phyloP scores from a whole-genome alignment of 495 filamentous ascomycete genomes.

The Hypomontagnella submonticulosa region DNA sequence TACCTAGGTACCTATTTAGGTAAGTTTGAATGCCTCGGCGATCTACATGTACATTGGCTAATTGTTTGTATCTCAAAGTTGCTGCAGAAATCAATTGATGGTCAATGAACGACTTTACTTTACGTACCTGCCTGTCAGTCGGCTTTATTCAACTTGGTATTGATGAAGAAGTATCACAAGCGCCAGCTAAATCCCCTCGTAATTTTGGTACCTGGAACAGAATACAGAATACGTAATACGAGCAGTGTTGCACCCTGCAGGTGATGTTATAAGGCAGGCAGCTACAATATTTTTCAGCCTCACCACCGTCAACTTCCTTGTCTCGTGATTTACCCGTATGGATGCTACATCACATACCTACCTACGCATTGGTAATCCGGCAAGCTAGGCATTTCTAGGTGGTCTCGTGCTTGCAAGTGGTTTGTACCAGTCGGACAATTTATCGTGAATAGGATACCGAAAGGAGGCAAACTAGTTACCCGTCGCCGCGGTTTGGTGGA shows the following conservation, averaged over 20 bases:
- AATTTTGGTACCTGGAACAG: background rate
- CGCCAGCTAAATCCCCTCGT: constrained; percentile 4
- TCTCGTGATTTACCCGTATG: constrained; percentile 8
- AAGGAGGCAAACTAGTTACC: constrained; percentile 22
- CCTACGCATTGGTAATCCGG: constrained; percentile 12
- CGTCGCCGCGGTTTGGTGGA: constrained; percentile 18
- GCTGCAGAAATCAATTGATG: background rate
- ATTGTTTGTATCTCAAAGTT: background rate
- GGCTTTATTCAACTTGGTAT: too few species aligned
- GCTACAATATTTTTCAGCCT: constrained; percentile 35
- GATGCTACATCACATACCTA: too few species aligned
- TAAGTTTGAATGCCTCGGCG: constrained; percentile 19
- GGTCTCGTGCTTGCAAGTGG: constrained; percentile 22
- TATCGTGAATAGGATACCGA: constrained; percentile 19
- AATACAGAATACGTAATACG: constrained; percentile 2
- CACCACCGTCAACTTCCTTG: constrained; percentile 19
- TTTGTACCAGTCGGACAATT: too few species aligned
- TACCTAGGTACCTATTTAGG: constrained; percentile 2
- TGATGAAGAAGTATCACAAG: constrained; percentile 1
- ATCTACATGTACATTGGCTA: constrained; percentile 1
- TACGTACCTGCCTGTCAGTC: too few species aligned
- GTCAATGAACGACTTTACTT: background rate
- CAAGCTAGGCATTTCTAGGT: constrained; percentile 14
- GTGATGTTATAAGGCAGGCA: constrained; percentile 12
- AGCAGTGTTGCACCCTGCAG: constrained; percentile 19